A percentile compares a stretch with the other conserved stretches of the same genome.
These are phyloP conservation scores for Trichophyton mentagrophytes DNA, from an alignment of 2,329 filamentous ascomycete genomes.

Conservation along the genomic window DNA sequence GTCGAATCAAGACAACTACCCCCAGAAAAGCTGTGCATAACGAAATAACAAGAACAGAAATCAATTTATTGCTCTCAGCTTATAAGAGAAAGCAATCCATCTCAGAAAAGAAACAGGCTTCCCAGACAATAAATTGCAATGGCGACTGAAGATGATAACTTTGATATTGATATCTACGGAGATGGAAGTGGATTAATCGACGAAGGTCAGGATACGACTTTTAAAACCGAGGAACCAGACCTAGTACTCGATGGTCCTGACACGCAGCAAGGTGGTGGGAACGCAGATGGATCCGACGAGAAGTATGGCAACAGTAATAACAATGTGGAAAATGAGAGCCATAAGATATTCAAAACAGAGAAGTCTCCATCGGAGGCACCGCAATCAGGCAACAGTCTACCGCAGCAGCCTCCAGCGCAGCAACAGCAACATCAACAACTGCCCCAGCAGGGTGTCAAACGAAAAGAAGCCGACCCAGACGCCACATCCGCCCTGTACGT, in stretches of 20 bases:
- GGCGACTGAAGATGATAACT: conserved; percentile 52
- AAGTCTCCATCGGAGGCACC: conserved; percentile 15
- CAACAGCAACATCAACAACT: conserved; percentile 22
- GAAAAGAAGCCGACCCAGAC: conserved; percentile 49
- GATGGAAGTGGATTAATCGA: conserved; percentile 41
- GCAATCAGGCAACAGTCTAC: conserved; percentile 7
- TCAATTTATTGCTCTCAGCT: conserved; percentile 13
- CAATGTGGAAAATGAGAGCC: conserved; percentile 15
- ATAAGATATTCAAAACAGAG: conserved; percentile 14
- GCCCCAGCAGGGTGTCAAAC: conserved; percentile 47
- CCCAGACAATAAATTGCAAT: conserved; percentile 24
- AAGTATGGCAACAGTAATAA: conserved; percentile 19
- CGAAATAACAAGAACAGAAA: conserved; percentile 23
- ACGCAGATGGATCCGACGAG: conserved; percentile 13
- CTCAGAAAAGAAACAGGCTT: conserved; percentile 11
- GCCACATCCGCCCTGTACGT: conserved; percentile 65
- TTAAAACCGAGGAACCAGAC: conserved; percentile 30
- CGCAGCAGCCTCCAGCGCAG: conserved; percentile 24
- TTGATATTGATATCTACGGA: conserved; percentile 59
- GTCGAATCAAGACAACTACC: conserved; percentile 15
- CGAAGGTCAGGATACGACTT: conserved; percentile 37
- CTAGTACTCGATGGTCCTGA: conserved; percentile 29
- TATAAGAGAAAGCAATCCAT: conserved; percentile 5
- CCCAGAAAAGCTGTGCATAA: conserved; percentile 28
- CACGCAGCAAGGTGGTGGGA: conserved; percentile 18